These are phyloP conservation scores for Leptographium wingfieldii DNA, from an alignment of 2,329 filamentous ascomycete species.

Conservation along the genomic window DNA sequence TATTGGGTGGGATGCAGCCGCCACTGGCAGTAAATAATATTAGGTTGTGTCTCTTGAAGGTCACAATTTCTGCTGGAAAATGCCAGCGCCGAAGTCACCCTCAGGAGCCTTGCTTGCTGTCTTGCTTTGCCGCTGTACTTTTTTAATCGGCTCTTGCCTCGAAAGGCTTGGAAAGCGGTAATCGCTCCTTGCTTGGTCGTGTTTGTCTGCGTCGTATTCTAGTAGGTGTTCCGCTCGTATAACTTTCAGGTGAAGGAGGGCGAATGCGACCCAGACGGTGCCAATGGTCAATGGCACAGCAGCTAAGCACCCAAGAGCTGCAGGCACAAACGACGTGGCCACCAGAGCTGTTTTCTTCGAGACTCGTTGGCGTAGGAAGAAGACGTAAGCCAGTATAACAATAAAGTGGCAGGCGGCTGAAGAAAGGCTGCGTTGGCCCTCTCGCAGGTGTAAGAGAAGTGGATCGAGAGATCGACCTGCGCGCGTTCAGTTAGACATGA, in stretches of 20 bases:
- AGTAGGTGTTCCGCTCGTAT: neutral
- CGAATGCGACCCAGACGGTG: neutral
- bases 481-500: neutral
- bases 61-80: neutral
- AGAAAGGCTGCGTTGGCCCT: neutral
- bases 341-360: neutral
- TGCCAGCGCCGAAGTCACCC: neutral
- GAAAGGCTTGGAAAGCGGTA: neutral
- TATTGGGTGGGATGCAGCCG: neutral
- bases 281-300: neutral
- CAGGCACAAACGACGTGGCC: neutral
- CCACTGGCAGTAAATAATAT: neutral
- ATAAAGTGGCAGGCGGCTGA: neutral
- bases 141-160: neutral
- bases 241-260: neutral
- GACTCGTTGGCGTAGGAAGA: too few species aligned
- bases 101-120: neutral
- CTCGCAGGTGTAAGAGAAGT: neutral
- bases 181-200: neutral
- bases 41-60: neutral
- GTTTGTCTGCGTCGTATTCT: neutral
- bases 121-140: neutral
- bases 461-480: neutral
- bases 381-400: too few species aligned
- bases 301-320: neutral